Evolutionary conservation across 139 green algal genomes (phyloP).

Genomic region (Micractinium sp.): DNA sequence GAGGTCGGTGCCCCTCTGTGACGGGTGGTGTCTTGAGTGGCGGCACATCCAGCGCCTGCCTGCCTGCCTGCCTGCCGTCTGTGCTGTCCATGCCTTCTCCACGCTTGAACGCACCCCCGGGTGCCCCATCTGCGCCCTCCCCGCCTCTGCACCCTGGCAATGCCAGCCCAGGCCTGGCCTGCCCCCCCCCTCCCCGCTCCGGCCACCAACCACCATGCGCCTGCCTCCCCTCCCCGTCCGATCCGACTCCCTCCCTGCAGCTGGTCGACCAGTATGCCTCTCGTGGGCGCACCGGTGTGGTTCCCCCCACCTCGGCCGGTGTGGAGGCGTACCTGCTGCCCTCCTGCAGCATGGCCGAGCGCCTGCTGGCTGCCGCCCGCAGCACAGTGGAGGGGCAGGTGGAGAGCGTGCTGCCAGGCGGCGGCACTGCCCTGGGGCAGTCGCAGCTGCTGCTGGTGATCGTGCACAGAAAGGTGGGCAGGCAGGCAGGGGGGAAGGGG

Average conservation of each 20-base stretch:
- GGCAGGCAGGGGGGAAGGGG: too few species aligned
- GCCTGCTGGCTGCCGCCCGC: constrained; percentile 27
- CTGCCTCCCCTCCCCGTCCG: too few species aligned
- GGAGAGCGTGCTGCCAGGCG: not conserved
- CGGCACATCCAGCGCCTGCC: too few species aligned
- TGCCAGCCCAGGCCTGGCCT: too few species aligned
- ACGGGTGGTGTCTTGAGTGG: not conserved
- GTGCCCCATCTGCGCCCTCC: not conserved
- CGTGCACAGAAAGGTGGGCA: constrained; percentile 5
- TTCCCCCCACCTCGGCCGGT: not conserved
- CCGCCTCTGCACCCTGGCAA: too few species aligned
- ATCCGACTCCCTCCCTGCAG: not conserved
- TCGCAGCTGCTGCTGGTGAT: constrained; percentile 15
- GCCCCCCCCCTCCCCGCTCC: too few species aligned
- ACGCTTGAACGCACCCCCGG: too few species aligned
- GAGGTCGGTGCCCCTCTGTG: not conserved
- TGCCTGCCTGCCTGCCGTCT: too few species aligned
- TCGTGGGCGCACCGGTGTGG: constrained; percentile 24
- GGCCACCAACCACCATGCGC: too few species aligned
- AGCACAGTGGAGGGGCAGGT: not conserved
- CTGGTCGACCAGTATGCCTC: not conserved
- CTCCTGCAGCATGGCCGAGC: not conserved
- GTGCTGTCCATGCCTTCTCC: too few species aligned
- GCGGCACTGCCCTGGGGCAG: not conserved
- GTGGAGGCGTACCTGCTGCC: constrained; percentile 40